These are phyloP conservation scores for Russula earlei DNA, from an alignment of 768 basidiomycete species.

Conservation along the genomic window DNA sequence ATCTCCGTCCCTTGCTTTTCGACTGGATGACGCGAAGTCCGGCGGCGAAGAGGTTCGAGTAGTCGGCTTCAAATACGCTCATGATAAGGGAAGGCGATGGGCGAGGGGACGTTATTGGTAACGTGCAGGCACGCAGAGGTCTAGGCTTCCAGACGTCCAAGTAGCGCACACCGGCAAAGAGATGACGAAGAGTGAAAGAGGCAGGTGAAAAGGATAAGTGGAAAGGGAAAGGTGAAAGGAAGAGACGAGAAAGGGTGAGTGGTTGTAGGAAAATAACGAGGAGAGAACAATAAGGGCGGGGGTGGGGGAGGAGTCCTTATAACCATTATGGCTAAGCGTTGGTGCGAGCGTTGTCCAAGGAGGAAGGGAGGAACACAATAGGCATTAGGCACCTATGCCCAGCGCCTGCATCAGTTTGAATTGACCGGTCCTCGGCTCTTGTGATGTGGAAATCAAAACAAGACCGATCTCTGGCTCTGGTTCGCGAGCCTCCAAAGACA, in stretches of 20 bases:
- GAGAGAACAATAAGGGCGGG: slow-evolving; percentile 6
- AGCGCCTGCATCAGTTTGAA: too few relatives aligned
- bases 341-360: not conserved
- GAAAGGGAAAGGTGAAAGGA: slow-evolving; percentile 5
- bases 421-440: slow-evolving; percentile 1
- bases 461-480: too few relatives aligned
- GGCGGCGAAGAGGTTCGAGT: slow-evolving; percentile 18
- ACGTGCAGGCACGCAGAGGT: not conserved
- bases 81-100: not conserved
- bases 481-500: too few relatives aligned
- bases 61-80: slow-evolving; percentile 12
- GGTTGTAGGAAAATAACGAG: slow-evolving; percentile 11
- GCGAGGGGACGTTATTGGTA: not conserved
- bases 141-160: not conserved
- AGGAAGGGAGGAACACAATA: too few relatives aligned
- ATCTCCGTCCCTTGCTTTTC: not conserved
- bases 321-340: slow-evolving; percentile 14
- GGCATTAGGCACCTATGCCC: not conserved
- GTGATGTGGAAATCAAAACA: not conserved
- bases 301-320: slow-evolving; percentile 1
- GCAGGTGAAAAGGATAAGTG: slow-evolving; percentile 4
- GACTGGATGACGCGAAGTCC: slow-evolving; percentile 16
- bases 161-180: not conserved
- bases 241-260: slow-evolving; percentile 6
- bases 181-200: not conserved